Base-by-base conservation (phyloP, 2,329 filamentous ascomycete genomes). In the Phialocephala subalpina region DNA sequence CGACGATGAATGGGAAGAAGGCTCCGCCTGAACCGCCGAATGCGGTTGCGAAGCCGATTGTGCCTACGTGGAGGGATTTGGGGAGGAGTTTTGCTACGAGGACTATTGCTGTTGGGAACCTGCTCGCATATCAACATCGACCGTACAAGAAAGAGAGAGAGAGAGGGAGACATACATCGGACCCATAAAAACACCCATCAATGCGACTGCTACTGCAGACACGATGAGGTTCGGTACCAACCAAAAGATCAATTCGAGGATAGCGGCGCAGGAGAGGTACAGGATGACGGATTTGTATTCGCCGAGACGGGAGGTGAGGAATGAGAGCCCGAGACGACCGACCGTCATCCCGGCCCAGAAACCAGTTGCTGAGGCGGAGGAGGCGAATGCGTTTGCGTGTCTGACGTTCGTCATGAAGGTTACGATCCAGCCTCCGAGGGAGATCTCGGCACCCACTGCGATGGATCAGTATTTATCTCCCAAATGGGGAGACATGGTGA, bases 321-420 rank as follows among this genome's bases (percentile, higher is more conserved):
- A 96, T 0, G 92, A 92, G 18, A 97, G 78, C 0, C 89, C 76
- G 2, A 96, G 80, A 1, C 93, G 83, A 0, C 93, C 93, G 0
- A 93, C 77, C 0, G 92, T 94, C 69, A 97, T 83, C 0, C 93
- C 93, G 52, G 93, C 84, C 93, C 93, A 97, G 79, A 95, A 97
- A 0, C 92, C 90, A 0, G 92, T 95, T 0, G 89, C 90, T 0
- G 87, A 88, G 80, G 96, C 87, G 2, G 93, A 93, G 38, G 90
- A 89, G 1, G 88, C 84, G 73, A 96, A 95, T 0, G 87, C 81
- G 27, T 82, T 84, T 3, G 89, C 92, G 42, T 90, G 78, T 16
- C 94, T 86, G 27, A 94, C 89, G 22, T 86, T 82, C n/a, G 94
- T 87, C 92, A 97, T 97, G 76, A 97, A 97, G 0, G 90, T 90